These are phyloP conservation scores for Acanthochlamys bracteata DNA, from an alignment of 106 monocot genomes.

Conservation along the genomic window DNA sequence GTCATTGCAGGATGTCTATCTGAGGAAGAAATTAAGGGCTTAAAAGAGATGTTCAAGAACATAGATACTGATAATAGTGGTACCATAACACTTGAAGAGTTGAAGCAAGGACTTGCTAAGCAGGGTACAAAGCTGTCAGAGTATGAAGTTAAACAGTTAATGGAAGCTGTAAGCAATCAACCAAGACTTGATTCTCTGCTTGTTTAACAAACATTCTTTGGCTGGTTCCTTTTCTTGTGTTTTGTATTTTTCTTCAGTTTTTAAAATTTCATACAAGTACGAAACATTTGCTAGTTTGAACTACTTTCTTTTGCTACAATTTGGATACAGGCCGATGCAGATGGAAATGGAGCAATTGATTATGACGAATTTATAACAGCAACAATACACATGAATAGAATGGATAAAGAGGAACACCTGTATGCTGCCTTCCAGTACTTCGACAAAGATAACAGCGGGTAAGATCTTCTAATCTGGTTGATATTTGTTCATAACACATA, in stretches of 20 bases:
- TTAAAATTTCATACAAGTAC: too few species aligned
- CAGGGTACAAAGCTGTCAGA: slow-evolving; percentile 52
- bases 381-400: slow-evolving; percentile 3
- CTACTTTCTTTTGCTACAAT: too few species aligned
- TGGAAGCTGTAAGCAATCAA: slow-evolving; percentile 38
- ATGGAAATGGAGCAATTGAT: slow-evolving; percentile 1
- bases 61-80: slow-evolving; percentile 57
- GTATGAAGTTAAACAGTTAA: slow-evolving; percentile 33
- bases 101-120: slow-evolving; percentile 37
- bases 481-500: too few species aligned
- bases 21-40: slow-evolving; percentile 40
- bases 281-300: too few species aligned
- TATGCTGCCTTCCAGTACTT: slow-evolving; percentile 1
- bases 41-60: slow-evolving; percentile 63
- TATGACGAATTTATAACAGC: slow-evolving; percentile 2
- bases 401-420: slow-evolving; percentile 1
- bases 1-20: slow-evolving; percentile 52
- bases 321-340: neutral
- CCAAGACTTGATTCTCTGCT: too few species aligned
- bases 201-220: too few species aligned
- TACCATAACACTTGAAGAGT: slow-evolving; percentile 51
- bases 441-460: slow-evolving; percentile 40
- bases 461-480: neutral
- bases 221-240: too few species aligned
- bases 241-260: too few species aligned